Evolutionary conservation across 805 yeast genomes (phyloP).

Genomic region (Wickerhamiella allomyrinae): DNA sequence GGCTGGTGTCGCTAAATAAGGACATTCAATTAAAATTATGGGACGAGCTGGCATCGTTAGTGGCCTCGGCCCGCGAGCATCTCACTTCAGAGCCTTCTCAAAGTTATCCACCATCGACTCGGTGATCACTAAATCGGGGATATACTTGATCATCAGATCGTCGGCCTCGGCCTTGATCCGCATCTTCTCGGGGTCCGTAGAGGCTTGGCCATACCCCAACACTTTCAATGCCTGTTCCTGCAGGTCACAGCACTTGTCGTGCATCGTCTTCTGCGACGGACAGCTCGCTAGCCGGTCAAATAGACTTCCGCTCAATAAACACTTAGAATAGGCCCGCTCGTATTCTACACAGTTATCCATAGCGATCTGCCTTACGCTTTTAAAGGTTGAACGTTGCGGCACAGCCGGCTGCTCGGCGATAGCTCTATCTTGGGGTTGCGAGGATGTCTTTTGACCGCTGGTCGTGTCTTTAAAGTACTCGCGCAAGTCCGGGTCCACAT

Average conservation of each 20-base stretch:
- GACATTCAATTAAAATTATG: conserved; percentile 36
- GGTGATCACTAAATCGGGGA: conserved; percentile 16
- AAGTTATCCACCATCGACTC: conserved; percentile 14
- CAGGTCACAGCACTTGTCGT: conserved; percentile 19
- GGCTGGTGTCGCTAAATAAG: conserved; percentile 41
- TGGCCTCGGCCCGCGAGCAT: not conserved
- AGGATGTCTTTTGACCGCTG: not conserved
- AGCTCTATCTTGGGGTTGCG: not conserved
- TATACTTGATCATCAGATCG: conserved; percentile 18
- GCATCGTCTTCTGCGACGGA: conserved; percentile 15
- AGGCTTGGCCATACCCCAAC: conserved; percentile 16
- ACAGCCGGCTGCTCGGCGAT: not conserved
- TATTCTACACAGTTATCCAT: conserved; percentile 24
- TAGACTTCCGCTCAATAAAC: conserved; percentile 18
- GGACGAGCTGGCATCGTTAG: conserved; percentile 27
- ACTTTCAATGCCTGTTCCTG: conserved; percentile 19
- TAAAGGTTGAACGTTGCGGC: conserved; percentile 1
- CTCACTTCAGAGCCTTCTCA: conserved; percentile 6
- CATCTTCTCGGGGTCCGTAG: conserved; percentile 7
- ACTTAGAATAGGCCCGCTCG: conserved; percentile 18
- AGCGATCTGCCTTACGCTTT: conserved; percentile 19
- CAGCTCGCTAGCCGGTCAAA: conserved; percentile 18
- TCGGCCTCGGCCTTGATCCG: conserved; percentile 19
- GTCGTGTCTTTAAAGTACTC: conserved; percentile 4
- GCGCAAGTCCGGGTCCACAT: conserved; percentile 6